Evolutionary conservation across 1,284 basidiomycete species (phyloP).

Genomic region (Coriolopsis trogii): DNA sequence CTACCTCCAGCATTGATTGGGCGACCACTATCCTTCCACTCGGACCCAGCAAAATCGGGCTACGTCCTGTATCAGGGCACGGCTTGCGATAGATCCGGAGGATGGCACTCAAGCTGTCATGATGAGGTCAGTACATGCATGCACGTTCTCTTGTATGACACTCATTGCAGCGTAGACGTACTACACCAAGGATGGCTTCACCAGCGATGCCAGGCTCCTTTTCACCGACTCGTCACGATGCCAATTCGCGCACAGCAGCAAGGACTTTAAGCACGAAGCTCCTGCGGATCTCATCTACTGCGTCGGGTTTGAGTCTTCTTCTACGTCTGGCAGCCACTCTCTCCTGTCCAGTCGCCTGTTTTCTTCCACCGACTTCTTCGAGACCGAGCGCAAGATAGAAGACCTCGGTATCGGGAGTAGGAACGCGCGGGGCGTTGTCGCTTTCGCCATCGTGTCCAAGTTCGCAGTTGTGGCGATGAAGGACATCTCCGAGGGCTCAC

Average conservation of each 20-base stretch:
- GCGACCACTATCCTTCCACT: slow-evolving; percentile 83
- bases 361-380: slow-evolving; percentile 85
- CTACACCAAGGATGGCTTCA: slow-evolving; percentile 85
- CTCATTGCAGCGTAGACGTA: slow-evolving; percentile 60
- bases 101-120: slow-evolving; percentile 70
- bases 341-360: slow-evolving; percentile 76
- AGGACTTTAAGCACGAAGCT: slow-evolving; percentile 76
- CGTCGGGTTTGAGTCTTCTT: slow-evolving; percentile 75
- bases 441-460: slow-evolving; percentile 89
- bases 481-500: slow-evolving; percentile 52
- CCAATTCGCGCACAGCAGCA: slow-evolving; percentile 84
- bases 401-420: slow-evolving; percentile 86
- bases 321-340: slow-evolving; percentile 50
- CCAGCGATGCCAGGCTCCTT: slow-evolving; percentile 57
- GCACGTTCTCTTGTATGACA: too few species aligned
- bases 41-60: slow-evolving; percentile 64
- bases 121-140: slow-evolving; percentile 62
- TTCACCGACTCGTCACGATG: slow-evolving; percentile 76
- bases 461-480: slow-evolving; percentile 88
- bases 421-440: slow-evolving; percentile 83
- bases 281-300: slow-evolving; percentile 82
- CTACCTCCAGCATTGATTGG: slow-evolving; percentile 59
- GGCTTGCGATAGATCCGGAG: slow-evolving; percentile 56
- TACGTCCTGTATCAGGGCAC: slow-evolving; percentile 88
- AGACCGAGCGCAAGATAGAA: slow-evolving; percentile 62